Conservation (phyloP, 129 eudicot genomes). For the Arctium lappa region DNA sequence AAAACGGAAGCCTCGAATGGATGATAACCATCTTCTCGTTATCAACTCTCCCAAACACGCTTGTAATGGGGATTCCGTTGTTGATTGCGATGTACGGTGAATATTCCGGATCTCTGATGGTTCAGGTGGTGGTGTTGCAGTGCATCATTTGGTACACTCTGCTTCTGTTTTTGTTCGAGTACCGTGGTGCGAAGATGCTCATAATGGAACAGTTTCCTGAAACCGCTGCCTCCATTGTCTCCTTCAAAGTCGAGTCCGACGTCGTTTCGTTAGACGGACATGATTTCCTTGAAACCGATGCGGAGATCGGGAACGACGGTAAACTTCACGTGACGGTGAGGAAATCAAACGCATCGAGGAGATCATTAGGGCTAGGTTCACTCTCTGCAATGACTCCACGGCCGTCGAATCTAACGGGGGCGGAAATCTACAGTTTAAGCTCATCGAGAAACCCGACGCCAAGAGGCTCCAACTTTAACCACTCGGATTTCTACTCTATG, state of each 20-base stretch:
- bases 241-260: slow-evolving; percentile 85
- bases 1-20: slow-evolving; percentile 78
- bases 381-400: slow-evolving; percentile 59
- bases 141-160: slow-evolving; percentile 91
- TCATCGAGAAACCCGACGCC: slow-evolving; percentile 89
- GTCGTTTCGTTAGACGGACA: slow-evolving; percentile 90
- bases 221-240: slow-evolving; percentile 77
- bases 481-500: slow-evolving; percentile 82
- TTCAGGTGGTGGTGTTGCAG: slow-evolving; percentile 79
- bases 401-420: slow-evolving; percentile 90
- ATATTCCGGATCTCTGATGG: slow-evolving; percentile 71
- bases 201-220: slow-evolving; percentile 94
- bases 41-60: slow-evolving; percentile 72
- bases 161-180: slow-evolving; percentile 69
- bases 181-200: slow-evolving; percentile 77
- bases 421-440: slow-evolving; percentile 86
- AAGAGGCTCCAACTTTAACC: slow-evolving; percentile 81
- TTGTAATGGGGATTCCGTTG: slow-evolving; percentile 89
- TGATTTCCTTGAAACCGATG: slow-evolving; percentile 85
- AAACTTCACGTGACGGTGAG: slow-evolving; percentile 84
- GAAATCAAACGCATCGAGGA: slow-evolving; percentile 73
- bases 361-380: slow-evolving; percentile 60
- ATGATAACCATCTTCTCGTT: slow-evolving; percentile 72
- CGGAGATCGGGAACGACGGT: slow-evolving; percentile 79
- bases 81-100: slow-evolving; percentile 83